phyloP scores from a whole-genome alignment of 2,329 filamentous ascomycete species.

The Talaromyces piceae region DNA sequence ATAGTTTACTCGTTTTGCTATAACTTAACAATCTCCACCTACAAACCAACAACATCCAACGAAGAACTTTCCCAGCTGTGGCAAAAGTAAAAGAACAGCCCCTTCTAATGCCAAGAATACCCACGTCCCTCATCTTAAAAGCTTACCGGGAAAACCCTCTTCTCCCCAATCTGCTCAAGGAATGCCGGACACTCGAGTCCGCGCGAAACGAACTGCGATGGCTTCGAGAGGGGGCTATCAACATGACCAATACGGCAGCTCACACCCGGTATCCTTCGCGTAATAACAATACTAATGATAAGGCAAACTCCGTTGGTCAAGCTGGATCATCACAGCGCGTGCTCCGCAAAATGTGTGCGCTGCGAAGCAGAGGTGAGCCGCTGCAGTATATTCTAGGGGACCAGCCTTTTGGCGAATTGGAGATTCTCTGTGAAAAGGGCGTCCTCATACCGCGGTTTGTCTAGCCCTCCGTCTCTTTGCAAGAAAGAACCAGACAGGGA shows the following conservation, averaged over 20 bases:
- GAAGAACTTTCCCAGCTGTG: no score
- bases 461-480: neutral
- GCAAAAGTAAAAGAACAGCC: no score
- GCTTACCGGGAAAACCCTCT: constrained; percentile 30
- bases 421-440: constrained; percentile 66
- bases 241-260: neutral
- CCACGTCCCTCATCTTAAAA: constrained; percentile 27
- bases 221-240: constrained; percentile 34
- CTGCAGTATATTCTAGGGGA: constrained; percentile 84
- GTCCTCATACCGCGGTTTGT: constrained; percentile 72
- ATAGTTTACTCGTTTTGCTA: no score
- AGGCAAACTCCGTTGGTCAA: neutral
- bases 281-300: neutral
- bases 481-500: neutral
- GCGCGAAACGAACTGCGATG: constrained; percentile 42
- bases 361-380: constrained; percentile 58
- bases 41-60: no score
- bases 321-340: constrained; percentile 14
- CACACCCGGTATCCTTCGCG: no score
- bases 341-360: constrained; percentile 31
- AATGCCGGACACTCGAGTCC: constrained; percentile 38
- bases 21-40: no score
- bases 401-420: constrained; percentile 78
- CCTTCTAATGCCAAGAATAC: constrained; percentile 37
- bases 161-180: constrained; percentile 35